Percentiles rank a stretch among this genome's conserved stretches.
Conservation (phyloP, 768 basidiomycete species). For the Crassisporium funariophilum region DNA sequence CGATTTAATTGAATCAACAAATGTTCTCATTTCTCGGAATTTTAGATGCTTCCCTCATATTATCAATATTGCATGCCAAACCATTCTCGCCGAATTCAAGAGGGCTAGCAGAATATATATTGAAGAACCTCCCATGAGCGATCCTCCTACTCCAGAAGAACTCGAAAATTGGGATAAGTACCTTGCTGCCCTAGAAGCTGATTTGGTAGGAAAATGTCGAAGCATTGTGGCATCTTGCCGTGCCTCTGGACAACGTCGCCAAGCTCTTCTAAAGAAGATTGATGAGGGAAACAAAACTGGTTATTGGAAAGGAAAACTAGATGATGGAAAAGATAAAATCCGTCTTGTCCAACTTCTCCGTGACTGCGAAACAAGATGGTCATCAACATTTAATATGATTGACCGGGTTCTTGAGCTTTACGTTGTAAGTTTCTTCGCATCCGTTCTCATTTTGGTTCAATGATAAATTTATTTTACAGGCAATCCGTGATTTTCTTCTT, state of each 20-base stretch:
- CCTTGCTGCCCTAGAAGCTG: conserved; percentile 19
- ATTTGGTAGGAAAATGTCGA: conserved; percentile 26
- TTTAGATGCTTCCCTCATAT: conserved; percentile 36
- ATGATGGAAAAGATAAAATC: too few species aligned
- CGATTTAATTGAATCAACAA: neutral
- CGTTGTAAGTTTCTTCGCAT: conserved; percentile 22
- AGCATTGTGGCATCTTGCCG: conserved; percentile 31
- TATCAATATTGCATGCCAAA: conserved; percentile 30
- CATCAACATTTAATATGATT: conserved; percentile 37
- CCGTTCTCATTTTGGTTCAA: conserved; percentile 8
- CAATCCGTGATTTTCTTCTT: conserved; percentile 18
- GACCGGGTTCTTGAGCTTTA: conserved; percentile 32
- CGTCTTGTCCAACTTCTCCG: conserved; percentile 26
- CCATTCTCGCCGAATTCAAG: conserved; percentile 29
- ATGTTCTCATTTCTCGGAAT: conserved; percentile 4
- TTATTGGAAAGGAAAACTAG: conserved; percentile 5
- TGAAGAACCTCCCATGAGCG: conserved; percentile 12
- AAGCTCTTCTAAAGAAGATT: conserved; percentile 26
- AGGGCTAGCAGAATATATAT: too few species aligned
- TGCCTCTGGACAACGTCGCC: conserved; percentile 31
- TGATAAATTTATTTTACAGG: conserved; percentile 14
- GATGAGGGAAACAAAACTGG: conserved; percentile 22
- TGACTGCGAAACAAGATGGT: conserved; percentile 38
- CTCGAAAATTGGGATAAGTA: conserved; percentile 12
- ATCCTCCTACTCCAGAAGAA: neutral